Evolutionary conservation across 2,329 filamentous ascomycete species (phyloP), one percentile per base, ranked within the genome.

Genomic region (Whalleya microplaca): DNA sequence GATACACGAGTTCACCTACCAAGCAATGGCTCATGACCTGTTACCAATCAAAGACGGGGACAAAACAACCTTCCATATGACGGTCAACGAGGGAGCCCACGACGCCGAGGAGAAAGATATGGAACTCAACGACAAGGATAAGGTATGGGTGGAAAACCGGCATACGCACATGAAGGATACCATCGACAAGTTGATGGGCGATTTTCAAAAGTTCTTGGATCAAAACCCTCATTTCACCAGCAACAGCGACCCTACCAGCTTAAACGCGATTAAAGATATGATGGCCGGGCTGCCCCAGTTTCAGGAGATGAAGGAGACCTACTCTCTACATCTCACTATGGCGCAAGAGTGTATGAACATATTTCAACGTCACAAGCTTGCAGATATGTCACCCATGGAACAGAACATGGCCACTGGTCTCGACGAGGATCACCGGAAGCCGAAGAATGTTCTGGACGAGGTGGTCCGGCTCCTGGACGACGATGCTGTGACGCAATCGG

Each of bases 161-260:
- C 95, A 99, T 75, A 84, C 87, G 50, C 95, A 99, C 75, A 99
- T 99, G 95, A 96, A 96, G 72, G 93, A 98, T 72, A 95, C 95
- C 2, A 93, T 98, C 66, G 91, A 94, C 69, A 96, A 94, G 73
- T 80, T 99, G 58, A 95, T 94, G 81, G 84, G 86, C 54, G 94
- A 98, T 71, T 98, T 99, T 70, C 88, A 92, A 67, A 93, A 88
- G 70, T 99, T 99, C 75, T 84, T 96, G 67, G 86, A 88, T 43
- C 88, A 95, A 58, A 96, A 99, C 71, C 90, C 93, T 14, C 91
- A 98, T 70, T 98, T 98, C 69, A 91, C 91, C 12, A 88, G 95
- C 61, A 79, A 84, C 59, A 83, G 83, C 61, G 84, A 89, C 54
- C 83, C 87, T 29, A 88, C 88, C 41, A 96, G 85, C 70, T 79